phyloP scores from a whole-genome alignment of 768 basidiomycete species.

The Agaricus subrufescens region DNA sequence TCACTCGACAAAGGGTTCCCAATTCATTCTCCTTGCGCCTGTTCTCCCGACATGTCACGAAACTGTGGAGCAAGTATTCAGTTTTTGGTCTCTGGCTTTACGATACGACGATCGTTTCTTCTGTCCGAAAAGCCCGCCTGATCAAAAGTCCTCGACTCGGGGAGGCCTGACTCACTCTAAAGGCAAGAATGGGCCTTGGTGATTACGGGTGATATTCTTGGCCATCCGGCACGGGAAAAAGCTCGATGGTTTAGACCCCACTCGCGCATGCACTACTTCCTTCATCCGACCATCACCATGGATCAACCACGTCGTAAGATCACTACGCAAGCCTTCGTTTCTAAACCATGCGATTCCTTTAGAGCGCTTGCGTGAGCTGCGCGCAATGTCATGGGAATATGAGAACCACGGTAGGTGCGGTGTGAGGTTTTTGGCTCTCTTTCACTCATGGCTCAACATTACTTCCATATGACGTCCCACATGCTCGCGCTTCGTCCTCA shows the following conservation, averaged over 20 bases:
- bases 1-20: not conserved
- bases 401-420: not conserved
- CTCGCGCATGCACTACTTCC: not conserved
- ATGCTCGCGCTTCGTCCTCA: not conserved
- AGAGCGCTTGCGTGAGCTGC: not conserved
- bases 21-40: not conserved
- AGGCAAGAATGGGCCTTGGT: too few species aligned
- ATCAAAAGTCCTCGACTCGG: not conserved
- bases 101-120: not conserved
- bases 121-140: not conserved
- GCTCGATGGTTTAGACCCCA: not conserved
- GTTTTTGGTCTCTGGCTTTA: not conserved
- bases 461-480: not conserved
- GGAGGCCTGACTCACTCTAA: not conserved
- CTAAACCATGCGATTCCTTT: not conserved
- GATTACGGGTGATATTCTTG: not conserved
- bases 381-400: constrained; percentile 4
- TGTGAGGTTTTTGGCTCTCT: not conserved
- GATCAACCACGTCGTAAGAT: not conserved
- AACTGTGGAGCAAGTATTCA: constrained; percentile 1
- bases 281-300: not conserved
- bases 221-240: not conserved
- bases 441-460: not conserved
- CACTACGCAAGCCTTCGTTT: not conserved
- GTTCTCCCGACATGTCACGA: not conserved